Evolutionary conservation across 768 basidiomycete species (phyloP).

Genomic region (Imleria badia): DNA sequence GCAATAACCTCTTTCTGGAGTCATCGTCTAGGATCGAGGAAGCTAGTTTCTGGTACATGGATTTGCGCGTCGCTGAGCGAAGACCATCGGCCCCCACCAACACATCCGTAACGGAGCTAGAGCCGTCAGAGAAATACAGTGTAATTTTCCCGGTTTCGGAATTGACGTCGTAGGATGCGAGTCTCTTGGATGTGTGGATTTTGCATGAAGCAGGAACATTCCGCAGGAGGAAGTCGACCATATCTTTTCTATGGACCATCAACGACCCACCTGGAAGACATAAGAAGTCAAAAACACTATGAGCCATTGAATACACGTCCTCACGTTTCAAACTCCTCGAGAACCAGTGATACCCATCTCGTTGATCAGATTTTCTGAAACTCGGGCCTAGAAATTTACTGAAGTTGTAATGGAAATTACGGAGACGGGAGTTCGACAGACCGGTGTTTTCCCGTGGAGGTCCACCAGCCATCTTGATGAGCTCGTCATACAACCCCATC

Average conservation of each 20-base stretch:
- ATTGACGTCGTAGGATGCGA: conserved; percentile 29
- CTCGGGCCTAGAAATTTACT: conserved; percentile 18
- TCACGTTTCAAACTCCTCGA: conserved; percentile 26
- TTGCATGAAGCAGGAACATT: conserved; percentile 28
- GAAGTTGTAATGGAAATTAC: background rate
- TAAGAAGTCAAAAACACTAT: background rate
- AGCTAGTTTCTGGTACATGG: conserved; percentile 24
- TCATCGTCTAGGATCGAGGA: conserved; percentile 1
- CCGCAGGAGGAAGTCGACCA: conserved; percentile 34
- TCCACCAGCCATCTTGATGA: conserved; percentile 14
- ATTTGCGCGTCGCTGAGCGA: conserved; percentile 34
- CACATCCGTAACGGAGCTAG: conserved; percentile 36
- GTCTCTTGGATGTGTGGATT: conserved; percentile 37
- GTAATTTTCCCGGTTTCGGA: conserved; percentile 24
- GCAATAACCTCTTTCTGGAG: conserved; percentile 7
- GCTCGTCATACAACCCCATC: conserved; percentile 39
- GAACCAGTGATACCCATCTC: conserved; percentile 30
- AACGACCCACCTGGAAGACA: conserved; percentile 27
- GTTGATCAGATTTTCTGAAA: conserved; percentile 36
- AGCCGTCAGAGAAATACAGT: conserved; percentile 40
- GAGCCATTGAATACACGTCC: background rate
- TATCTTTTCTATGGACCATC: conserved; percentile 38
- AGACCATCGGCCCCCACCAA: conserved; percentile 46
- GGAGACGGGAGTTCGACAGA: background rate
- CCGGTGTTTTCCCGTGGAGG: conserved; percentile 21